Evolutionary conservation across 495 filamentous ascomycete genomes (phyloP).

Genomic region (Lasiosphaeria miniovina): DNA sequence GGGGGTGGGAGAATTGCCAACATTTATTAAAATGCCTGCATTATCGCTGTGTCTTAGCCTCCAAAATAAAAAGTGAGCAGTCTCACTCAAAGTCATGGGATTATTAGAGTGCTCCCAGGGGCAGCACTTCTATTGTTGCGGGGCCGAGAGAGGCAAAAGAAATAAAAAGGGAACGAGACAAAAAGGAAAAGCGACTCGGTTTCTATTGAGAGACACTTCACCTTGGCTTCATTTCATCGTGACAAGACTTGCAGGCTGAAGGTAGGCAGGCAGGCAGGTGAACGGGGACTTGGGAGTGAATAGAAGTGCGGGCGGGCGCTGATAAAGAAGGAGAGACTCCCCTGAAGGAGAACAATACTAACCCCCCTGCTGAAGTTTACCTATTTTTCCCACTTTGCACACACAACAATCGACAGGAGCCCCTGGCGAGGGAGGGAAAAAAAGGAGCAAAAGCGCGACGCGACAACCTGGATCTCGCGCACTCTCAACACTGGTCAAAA

Average conservation of each 20-base stretch:
- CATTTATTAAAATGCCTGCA: slow-evolving; percentile 6
- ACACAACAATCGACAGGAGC: slow-evolving; percentile 4
- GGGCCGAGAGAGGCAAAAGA: background rate
- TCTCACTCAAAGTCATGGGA: background rate
- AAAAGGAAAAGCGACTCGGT: no score
- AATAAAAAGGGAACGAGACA: background rate
- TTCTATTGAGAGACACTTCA: no score
- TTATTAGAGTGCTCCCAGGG: background rate
- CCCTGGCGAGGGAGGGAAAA: slow-evolving; percentile 1
- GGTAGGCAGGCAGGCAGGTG: background rate
- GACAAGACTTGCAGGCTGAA: background rate
- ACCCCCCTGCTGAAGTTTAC: slow-evolving; percentile 5
- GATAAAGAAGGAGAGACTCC: background rate
- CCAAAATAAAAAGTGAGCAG: slow-evolving; percentile 15
- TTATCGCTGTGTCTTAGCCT: slow-evolving; percentile 22
- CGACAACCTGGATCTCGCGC: slow-evolving; percentile 1
- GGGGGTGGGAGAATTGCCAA: slow-evolving; percentile 8
- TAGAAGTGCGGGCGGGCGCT: background rate
- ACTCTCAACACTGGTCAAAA: background rate
- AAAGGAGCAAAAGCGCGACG: slow-evolving; percentile 6
- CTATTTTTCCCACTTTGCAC: background rate
- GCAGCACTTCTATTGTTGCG: no score
- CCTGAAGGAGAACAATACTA: background rate
- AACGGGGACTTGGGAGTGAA: background rate
- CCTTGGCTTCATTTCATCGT: background rate